These are phyloP conservation scores for Komagataella populi DNA, from an alignment of 805 yeast species.

Conservation along the genomic window DNA sequence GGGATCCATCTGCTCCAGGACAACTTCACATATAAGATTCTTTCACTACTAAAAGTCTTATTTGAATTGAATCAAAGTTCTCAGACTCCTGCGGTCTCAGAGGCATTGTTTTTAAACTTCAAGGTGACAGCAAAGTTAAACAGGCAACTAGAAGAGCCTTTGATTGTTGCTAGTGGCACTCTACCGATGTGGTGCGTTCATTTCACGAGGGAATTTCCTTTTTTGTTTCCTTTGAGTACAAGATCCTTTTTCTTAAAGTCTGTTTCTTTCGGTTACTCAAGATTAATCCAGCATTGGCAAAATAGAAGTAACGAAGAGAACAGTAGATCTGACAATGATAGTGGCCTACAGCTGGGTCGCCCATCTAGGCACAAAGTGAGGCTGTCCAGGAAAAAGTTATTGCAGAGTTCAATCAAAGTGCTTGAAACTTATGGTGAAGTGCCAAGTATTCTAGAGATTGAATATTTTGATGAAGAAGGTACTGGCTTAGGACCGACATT, in stretches of 20 bases:
- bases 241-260: constrained; percentile 68
- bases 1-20: constrained; percentile 18
- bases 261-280: constrained; percentile 83
- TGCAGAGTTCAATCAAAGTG: constrained; percentile 70
- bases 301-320: constrained; percentile 26
- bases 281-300: constrained; percentile 73
- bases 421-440: constrained; percentile 61
- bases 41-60: constrained; percentile 34
- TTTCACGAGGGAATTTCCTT: constrained; percentile 64
- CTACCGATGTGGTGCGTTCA: constrained; percentile 77
- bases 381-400: constrained; percentile 52
- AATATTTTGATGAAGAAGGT: constrained; percentile 85
- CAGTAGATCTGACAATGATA: background rate
- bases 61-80: constrained; percentile 21
- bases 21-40: constrained; percentile 20
- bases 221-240: constrained; percentile 73
- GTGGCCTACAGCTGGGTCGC: constrained; percentile 44
- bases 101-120: constrained; percentile 46
- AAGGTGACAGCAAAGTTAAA: constrained; percentile 78
- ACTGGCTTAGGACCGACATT: constrained; percentile 93
- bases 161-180: constrained; percentile 75
- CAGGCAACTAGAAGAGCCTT: constrained; percentile 80
- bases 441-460: constrained; percentile 79
- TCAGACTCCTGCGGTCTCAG: constrained; percentile 5
- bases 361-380: constrained; percentile 71